phyloP scores from a whole-genome alignment of 352 stramenopile species.

The Peronospora farinosa region DNA sequence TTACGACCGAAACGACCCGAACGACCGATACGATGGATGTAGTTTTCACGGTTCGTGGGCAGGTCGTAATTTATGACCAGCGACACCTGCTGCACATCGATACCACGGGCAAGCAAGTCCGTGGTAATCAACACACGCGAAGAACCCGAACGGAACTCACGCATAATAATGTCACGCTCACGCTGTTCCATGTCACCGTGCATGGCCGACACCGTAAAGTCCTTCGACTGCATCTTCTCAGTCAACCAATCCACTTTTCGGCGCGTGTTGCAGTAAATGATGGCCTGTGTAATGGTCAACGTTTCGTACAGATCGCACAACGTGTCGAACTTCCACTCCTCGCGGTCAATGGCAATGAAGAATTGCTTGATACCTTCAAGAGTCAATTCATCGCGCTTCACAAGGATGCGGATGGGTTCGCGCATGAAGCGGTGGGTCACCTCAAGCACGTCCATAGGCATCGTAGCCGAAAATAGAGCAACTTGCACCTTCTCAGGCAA shows the following conservation, averaged over 20 bases:
- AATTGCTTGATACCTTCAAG: slow-evolving; percentile 99
- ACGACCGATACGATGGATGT: slow-evolving; percentile 99
- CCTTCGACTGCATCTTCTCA: slow-evolving; percentile 97
- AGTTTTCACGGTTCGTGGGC: slow-evolving; percentile 99
- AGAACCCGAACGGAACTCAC: slow-evolving; percentile 98
- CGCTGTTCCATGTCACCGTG: slow-evolving; percentile 99
- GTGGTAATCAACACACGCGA: slow-evolving; percentile 99
- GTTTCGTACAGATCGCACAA: slow-evolving; percentile 99
- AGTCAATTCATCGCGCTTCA: slow-evolving; percentile 99
- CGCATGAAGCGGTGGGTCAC: slow-evolving; percentile 98
- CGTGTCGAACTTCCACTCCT: slow-evolving; percentile 99
- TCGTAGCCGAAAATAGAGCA: slow-evolving; percentile 98
- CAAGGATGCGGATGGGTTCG: slow-evolving; percentile 97
- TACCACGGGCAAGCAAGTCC: slow-evolving; percentile 97
- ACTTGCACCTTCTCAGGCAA: slow-evolving; percentile 97
- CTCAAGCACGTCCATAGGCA: slow-evolving; percentile 98
- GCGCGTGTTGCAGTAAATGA: slow-evolving; percentile 99
- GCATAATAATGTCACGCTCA: slow-evolving; percentile 99
- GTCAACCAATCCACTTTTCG: slow-evolving; percentile 99
- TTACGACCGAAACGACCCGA: slow-evolving; percentile 99
- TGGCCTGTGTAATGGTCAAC: slow-evolving; percentile 98
- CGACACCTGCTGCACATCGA: slow-evolving; percentile 99
- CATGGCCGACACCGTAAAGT: slow-evolving; percentile 99
- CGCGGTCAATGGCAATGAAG: slow-evolving; percentile 97
- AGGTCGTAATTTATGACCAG: slow-evolving; percentile 99